Evolutionary conservation across 2,329 filamentous ascomycete species (phyloP), one percentile per base, ranked within the genome.

Genomic region (Scedosporium minutisporum): DNA sequence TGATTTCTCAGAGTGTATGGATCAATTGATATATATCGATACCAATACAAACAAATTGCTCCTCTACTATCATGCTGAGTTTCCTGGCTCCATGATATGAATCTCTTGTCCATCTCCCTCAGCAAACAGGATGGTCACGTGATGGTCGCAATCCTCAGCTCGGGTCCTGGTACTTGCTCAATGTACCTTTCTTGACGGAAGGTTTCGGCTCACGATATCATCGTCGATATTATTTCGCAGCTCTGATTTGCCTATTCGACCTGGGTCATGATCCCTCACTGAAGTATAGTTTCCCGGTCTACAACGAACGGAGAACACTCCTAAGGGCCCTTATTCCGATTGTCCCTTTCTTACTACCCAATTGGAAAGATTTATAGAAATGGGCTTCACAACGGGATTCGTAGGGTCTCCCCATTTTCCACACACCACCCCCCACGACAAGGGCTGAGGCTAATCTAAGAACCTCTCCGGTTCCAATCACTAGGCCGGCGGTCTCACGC

Each of bases 311-410:
- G 4, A 48, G 44, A 44, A 44, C 33, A 14, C 33, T 6, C 4
- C 33, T 6, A 38, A 1, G 33, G 33, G 10, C 33, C 10, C 10
- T 12, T 10, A 3, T 38, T 38, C 33, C 33, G 12, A 48, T 48
- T 48, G 44, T 7, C 44, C n/a, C n/a, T 21, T 48, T 48, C 44
- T 14, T 38, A 38, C 10, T 38, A 4, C 33, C 1, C 18, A 27
- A 23, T 55, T 55, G 18, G 18, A 23, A 6, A 55, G 51, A 55
- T 23, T 48, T 21, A 21, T 23, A 7, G 7, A 64, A 67, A 91
- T 91, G 88, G 87, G 88, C 71, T 90, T 91, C 79, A 82, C 84
- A 67, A 81, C 85, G 51, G 89, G 89, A 68, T 89, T 92, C 73
- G 89, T 92, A 81, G 66, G 87, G 14, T 33, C 58, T n/a, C 18